These are phyloP conservation scores for Botryosphaeria dothidea DNA, from an alignment of 2,329 filamentous ascomycete species.

Conservation along the genomic window DNA sequence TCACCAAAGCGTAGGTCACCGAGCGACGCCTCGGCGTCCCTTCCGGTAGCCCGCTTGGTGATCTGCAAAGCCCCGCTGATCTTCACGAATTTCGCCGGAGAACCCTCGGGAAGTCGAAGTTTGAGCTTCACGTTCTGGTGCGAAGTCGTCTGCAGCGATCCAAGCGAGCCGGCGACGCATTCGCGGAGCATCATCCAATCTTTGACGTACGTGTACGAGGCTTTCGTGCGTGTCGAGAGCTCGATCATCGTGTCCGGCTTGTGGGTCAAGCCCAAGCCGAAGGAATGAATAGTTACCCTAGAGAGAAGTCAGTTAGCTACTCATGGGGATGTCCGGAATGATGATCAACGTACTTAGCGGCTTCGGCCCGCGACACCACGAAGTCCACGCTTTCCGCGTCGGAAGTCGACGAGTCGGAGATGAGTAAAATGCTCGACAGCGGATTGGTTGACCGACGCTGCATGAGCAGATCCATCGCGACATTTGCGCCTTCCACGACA, in stretches of 20 bases:
- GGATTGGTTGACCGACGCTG: conserved; percentile 95
- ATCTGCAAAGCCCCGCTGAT: conserved; percentile 96
- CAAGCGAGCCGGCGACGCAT: conserved; percentile 89
- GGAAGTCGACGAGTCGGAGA: conserved; percentile 94
- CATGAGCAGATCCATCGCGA: conserved; percentile 98
- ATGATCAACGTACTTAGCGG: conserved; percentile 73
- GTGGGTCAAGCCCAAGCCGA: conserved; percentile 93
- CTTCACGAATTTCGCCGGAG: conserved; percentile 97
- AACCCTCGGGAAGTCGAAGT: conserved; percentile 90
- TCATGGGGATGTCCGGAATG: background rate
- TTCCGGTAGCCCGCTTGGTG: conserved; percentile 91
- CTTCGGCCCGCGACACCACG: conserved; percentile 93
- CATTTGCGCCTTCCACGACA: conserved; percentile 95
- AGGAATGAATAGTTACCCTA: conserved; percentile 92
- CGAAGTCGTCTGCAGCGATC: conserved; percentile 89
- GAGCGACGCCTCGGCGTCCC: conserved; percentile 88
- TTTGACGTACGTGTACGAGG: conserved; percentile 96
- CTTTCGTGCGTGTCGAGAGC: conserved; percentile 90
- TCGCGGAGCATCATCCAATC: conserved; percentile 99
- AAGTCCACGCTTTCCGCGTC: conserved; percentile 97
- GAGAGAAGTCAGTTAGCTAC: conserved; percentile 21
- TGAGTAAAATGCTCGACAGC: conserved; percentile 90
- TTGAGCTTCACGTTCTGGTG: conserved; percentile 98
- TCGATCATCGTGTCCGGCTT: conserved; percentile 99
- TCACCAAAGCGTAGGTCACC: conserved; percentile 94